A percentile compares a stretch with the other conserved stretches of the same genome.
Conservation (phyloP, 2,329 filamentous ascomycete genomes). For the Ophiostoma sp. region DNA sequence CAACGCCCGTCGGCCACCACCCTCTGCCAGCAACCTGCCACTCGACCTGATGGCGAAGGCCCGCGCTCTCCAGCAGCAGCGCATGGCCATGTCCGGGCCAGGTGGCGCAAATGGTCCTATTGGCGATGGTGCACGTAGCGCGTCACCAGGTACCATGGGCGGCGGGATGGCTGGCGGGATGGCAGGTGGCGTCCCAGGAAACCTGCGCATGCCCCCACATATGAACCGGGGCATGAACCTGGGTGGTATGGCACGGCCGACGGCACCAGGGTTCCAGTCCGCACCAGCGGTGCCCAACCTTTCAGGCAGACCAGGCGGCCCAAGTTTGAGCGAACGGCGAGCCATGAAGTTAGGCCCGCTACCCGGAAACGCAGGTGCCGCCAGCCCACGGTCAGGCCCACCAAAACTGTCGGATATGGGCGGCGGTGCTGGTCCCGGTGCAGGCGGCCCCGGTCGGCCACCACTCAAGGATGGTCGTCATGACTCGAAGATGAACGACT, state of each 20-base stretch:
- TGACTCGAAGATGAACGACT: conserved; percentile 58
- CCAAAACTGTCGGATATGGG: conserved; percentile 49
- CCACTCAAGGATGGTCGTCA: conserved; percentile 41
- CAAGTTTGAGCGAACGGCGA: conserved; percentile 67
- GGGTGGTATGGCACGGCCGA: conserved; percentile 40
- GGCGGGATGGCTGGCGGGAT: conserved; percentile 38
- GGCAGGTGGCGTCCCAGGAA: conserved; percentile 46
- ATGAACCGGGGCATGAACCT: conserved; percentile 36
- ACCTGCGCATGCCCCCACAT: conserved; percentile 44
- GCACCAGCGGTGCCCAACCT: conserved; percentile 49
- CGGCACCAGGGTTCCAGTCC: conserved; percentile 54
- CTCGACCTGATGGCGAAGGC: conserved; percentile 45
- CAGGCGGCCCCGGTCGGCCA: conserved; percentile 30
- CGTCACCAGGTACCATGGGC: conserved; percentile 29
- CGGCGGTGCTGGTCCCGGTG: conserved; percentile 23
- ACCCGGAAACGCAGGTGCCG: conserved; percentile 44
- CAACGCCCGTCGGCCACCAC: conserved; percentile 56
- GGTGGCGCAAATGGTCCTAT: conserved; percentile 35
- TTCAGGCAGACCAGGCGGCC: conserved; percentile 41
- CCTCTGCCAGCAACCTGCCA: conserved; percentile 42
- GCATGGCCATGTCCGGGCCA: conserved; percentile 36
- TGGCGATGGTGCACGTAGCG: conserved; percentile 34
- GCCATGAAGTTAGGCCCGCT: conserved; percentile 57
- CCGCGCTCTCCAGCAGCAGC: conserved; percentile 40
- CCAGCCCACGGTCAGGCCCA: conserved; percentile 36